Conservation (phyloP, 1,284 basidiomycete genomes). For the Mycena citricolor region DNA sequence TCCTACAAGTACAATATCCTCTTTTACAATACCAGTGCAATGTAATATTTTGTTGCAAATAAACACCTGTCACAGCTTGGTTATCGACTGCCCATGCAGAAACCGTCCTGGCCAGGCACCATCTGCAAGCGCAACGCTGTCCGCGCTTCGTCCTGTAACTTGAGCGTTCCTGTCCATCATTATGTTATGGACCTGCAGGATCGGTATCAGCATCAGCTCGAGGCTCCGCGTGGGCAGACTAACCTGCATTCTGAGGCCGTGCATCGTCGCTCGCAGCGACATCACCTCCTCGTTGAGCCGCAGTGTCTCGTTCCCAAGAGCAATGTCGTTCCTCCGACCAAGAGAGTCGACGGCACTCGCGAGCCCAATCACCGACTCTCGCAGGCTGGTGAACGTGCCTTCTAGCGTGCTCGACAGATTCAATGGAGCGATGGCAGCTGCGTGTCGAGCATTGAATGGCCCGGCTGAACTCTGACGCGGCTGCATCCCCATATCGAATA, state of each 20-base stretch:
- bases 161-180: constrained; percentile 69
- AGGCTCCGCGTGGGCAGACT: too few species aligned
- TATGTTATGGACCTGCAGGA: constrained; percentile 53
- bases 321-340: constrained; percentile 61
- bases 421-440: constrained; percentile 56
- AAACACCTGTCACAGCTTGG: constrained; percentile 30
- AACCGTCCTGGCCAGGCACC: constrained; percentile 22
- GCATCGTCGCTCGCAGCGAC: constrained; percentile 68
- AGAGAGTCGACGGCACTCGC: constrained; percentile 63
- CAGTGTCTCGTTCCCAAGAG: constrained; percentile 69
- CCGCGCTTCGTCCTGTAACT: constrained; percentile 39
- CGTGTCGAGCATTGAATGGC: too few species aligned
- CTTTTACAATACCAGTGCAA: constrained; percentile 3
- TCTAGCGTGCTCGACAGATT: constrained; percentile 61
- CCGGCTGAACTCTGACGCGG: too few species aligned
- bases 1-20: neutral
- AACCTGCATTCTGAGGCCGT: constrained; percentile 83
- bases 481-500: too few species aligned
- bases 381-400: constrained; percentile 56
- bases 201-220: constrained; percentile 6
- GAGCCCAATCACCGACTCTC: constrained; percentile 59
- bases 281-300: constrained; percentile 76
- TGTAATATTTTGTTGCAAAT: constrained; percentile 2
- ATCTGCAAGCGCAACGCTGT: constrained; percentile 25
- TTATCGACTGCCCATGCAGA: constrained; percentile 28